Conservation (phyloP, 73 alveolate species). For the Loxodes magnus region DNA sequence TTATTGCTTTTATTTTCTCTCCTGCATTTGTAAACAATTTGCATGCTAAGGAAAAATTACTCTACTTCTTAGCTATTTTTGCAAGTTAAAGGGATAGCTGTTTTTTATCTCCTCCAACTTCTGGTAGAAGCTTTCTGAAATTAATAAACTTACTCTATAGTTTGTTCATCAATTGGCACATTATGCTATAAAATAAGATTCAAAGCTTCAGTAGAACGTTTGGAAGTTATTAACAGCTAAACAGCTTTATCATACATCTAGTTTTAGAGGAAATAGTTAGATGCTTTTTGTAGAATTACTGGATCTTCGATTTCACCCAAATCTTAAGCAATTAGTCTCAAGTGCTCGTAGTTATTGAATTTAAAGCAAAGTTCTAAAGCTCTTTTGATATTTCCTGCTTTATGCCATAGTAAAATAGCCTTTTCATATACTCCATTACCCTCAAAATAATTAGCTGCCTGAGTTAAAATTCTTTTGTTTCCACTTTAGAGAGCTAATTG, state of each 20-base stretch:
- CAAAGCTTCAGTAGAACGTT: conserved; percentile 76
- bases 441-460: conserved; percentile 89
- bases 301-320: conserved; percentile 69
- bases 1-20: conserved; percentile 88
- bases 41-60: conserved; percentile 82
- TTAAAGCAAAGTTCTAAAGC: conserved; percentile 71
- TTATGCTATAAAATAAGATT: conserved; percentile 70
- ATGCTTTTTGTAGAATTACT: conserved; percentile 51
- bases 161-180: conserved; percentile 67
- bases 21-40: conserved; percentile 83
- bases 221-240: conserved; percentile 57
- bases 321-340: conserved; percentile 26
- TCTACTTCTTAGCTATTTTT: conserved; percentile 73
- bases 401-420: conserved; percentile 75
- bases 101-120: conserved; percentile 61
- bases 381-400: conserved; percentile 86
- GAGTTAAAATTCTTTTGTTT: conserved; percentile 65
- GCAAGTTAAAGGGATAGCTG: conserved; percentile 75
- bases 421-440: conserved; percentile 67
- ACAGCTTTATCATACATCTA: conserved; percentile 83
- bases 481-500: conserved; percentile 66
- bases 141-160: conserved; percentile 51
- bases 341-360: conserved; percentile 34
- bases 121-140: conserved; percentile 9
- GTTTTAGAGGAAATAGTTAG: conserved; percentile 63